Base-by-base conservation (phyloP, 169 alveolate genomes). In the Plasmodium gonderi region DNA sequence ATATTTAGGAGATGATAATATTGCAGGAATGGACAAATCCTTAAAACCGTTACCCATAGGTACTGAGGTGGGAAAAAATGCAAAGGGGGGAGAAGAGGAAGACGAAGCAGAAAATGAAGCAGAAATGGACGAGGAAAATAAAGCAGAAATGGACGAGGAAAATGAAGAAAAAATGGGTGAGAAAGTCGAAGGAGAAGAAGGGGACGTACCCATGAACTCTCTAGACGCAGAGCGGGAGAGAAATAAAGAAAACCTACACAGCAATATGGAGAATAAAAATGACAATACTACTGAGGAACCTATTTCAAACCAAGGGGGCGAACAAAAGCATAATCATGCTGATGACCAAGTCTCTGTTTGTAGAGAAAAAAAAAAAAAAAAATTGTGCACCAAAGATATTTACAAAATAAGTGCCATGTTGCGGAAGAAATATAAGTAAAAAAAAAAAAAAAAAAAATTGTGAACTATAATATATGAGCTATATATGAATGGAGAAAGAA, bases 361-460 rank as follows among this genome's bases (percentile, higher is more conserved):
- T 3, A 14, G n/a, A 38, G 23, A 67, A 67, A 67, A 78, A 29
- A 36, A 45, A 42, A 31, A 45, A 47, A 82, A 33, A 69, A 60
- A 23, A 29, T 9, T 82, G 26, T 12, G 67, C 20, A 69, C 68
- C 44, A 82, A 60, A 9, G 92, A 69, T 26, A 82, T 82, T 29
- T 75, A 82, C 60, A 69, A 82, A 45, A 82, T 26, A 17, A 69
- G 82, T 49, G 76, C 65, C 51, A 3, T 69, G 23, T 42, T 82
- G 8, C 75, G 77, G 64, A 82, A 72, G 23, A 69, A 69, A 47
- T 82, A 82, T n/a, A 82, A 82, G 77, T 82, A 60, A 33, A 60
- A n/a, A 36, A 20, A 60, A 60, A n/a, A n/a, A n/a, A n/a, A n/a
- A n/a, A n/a, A n/a, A n/a, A n/a, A n/a, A n/a, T n/a, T n/a, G n/a